Conservation (phyloP, 495 filamentous ascomycete species). For the Cairneyella variabilis region DNA sequence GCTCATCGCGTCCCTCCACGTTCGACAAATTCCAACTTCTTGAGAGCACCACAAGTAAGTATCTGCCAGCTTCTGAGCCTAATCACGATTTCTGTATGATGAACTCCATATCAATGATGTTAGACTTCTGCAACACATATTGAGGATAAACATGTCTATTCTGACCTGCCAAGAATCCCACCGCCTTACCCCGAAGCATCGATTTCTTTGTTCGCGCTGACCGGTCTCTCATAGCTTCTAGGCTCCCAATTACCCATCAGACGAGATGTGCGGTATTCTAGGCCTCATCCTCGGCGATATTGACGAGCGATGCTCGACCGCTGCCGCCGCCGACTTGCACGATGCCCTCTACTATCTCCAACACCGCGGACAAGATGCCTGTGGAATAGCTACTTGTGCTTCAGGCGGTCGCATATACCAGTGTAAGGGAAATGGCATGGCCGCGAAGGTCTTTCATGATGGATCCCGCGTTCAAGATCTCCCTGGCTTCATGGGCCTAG, state of each 20-base stretch:
- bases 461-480: conserved; percentile 73
- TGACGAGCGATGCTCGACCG: conserved; percentile 44
- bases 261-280: conserved; percentile 82
- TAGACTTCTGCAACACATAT: conserved; percentile 36
- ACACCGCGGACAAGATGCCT: conserved; percentile 87
- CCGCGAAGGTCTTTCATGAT: conserved; percentile 79
- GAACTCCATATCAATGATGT: conserved; percentile 35
- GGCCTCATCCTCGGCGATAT: conserved; percentile 72
- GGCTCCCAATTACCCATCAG: not conserved
- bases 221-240: not conserved
- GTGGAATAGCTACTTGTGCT: conserved; percentile 78
- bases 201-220: conserved; percentile 10
- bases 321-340: conserved; percentile 76
- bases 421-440: conserved; percentile 91
- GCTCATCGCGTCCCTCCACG: not conserved
- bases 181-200: not conserved
- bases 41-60: not conserved
- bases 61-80: not conserved
- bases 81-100: conserved; percentile 3
- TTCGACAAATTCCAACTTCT: not conserved
- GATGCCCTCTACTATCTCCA: conserved; percentile 87
- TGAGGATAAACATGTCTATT: conserved; percentile 27
- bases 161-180: conserved; percentile 18
- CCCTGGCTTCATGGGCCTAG: conserved; percentile 86
- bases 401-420: conserved; percentile 80